A percentile compares a stretch with the other conserved stretches of the same genome.
Evolutionary conservation across 2,329 filamentous ascomycete genomes (phyloP).

Genomic region (Diaporthe caulivora): DNA sequence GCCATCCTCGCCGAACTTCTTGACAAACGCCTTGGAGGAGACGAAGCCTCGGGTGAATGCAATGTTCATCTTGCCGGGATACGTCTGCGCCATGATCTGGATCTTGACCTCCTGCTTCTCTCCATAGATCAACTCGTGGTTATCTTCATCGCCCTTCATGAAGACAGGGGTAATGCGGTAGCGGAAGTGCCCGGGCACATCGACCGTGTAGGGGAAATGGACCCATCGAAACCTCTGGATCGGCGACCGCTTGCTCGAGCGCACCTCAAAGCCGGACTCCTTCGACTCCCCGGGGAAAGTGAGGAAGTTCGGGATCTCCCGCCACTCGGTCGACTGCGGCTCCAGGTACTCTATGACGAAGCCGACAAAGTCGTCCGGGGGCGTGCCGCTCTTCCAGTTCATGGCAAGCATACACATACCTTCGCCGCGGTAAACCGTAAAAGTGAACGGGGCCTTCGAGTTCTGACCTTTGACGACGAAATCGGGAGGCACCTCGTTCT

Average conservation of each 20-base stretch:
- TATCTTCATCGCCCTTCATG: slow-evolving; percentile 37
- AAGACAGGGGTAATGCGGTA: slow-evolving; percentile 43
- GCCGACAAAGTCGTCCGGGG: slow-evolving; percentile 42
- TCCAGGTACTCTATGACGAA: slow-evolving; percentile 42
- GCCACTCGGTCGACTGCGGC: slow-evolving; percentile 39
- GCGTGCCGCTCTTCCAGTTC: slow-evolving; percentile 42
- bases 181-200: slow-evolving; percentile 39
- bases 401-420: slow-evolving; percentile 43
- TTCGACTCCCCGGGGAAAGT: slow-evolving; percentile 39
- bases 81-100: slow-evolving; percentile 42
- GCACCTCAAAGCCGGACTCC: slow-evolving; percentile 39
- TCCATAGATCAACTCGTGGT: slow-evolving; percentile 41
- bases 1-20: slow-evolving; percentile 39
- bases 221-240: slow-evolving; percentile 43
- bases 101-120: slow-evolving; percentile 42
- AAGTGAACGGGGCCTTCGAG: slow-evolving; percentile 40
- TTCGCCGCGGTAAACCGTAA: slow-evolving; percentile 41
- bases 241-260: slow-evolving; percentile 42
- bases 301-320: slow-evolving; percentile 41
- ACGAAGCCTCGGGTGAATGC: slow-evolving; percentile 43
- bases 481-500: slow-evolving; percentile 40
- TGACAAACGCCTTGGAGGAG: slow-evolving; percentile 42
- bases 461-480: slow-evolving; percentile 41
- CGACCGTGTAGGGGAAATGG: slow-evolving; percentile 41
- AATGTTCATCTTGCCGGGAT: slow-evolving; percentile 43